Conservation (phyloP, 2,329 filamentous ascomycete genomes). For the Cadophora luteo-olivacea region DNA sequence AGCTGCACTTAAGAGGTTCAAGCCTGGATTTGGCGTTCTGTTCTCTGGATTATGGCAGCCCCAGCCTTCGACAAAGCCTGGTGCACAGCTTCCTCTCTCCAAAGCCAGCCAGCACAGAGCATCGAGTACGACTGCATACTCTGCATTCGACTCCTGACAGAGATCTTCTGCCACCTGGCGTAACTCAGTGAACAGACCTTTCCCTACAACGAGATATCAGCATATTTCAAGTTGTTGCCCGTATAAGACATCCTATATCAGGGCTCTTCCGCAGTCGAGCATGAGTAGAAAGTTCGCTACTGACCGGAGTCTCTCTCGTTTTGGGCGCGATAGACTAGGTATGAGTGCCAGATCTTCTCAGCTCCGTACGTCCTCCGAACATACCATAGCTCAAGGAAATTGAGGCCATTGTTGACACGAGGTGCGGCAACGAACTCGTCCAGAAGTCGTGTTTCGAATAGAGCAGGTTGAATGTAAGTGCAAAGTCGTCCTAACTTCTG, state of each 20-base stretch:
- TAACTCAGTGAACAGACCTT: slow-evolving; percentile 24
- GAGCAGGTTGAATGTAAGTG: slow-evolving; percentile 21
- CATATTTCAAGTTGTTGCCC: no score
- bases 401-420: background rate
- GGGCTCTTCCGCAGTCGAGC: no score
- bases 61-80: background rate
- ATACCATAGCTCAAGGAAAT: background rate
- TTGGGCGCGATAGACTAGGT: slow-evolving; percentile 28
- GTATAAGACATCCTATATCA: no score
- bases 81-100: background rate
- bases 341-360: slow-evolving; percentile 29
- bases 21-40: background rate
- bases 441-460: slow-evolving; percentile 28
- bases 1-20: slow-evolving; percentile 26
- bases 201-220: background rate
- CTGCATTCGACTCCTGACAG: slow-evolving; percentile 21
- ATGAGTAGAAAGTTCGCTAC: background rate
- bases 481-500: slow-evolving; percentile 15
- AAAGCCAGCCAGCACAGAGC: slow-evolving; percentile 30
- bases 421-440: slow-evolving; percentile 14
- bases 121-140: slow-evolving; percentile 19
- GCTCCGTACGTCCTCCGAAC: slow-evolving; percentile 12
- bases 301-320: slow-evolving; percentile 16
- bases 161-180: slow-evolving; percentile 23
- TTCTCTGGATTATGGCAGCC: background rate